Base-by-base conservation (phyloP, 2,329 filamentous ascomycete species). In the Ascochyta lentis region DNA sequence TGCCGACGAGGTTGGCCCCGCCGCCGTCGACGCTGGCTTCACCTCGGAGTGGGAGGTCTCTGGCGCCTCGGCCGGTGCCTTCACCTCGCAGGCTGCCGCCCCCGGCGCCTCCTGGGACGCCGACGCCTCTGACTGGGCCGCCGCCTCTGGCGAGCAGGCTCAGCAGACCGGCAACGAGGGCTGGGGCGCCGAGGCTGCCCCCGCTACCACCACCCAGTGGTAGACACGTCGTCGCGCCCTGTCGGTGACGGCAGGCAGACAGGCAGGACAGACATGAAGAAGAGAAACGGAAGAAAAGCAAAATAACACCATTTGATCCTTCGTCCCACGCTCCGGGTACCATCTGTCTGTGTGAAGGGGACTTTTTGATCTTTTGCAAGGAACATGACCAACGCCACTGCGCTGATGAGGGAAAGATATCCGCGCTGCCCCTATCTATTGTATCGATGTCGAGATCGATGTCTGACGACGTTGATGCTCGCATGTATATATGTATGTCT, bases 351-450 rank as follows among this genome's bases (percentile, higher is more conserved):
- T 42, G 48, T 49, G 41, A 34, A 33, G 40, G 48, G 44, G 40
- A 13, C 12, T 31, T 44, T 19, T 19, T 19, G 19, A 19, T 19
- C 19, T 19, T 19, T 19, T 19, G 19, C 19, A 57, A 59, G 68
- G 71, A 66, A 72, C 63, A 66, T 66, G 64, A 72, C 74, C 70
- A 66, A 70, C 69, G 70, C 68, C 83, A 80, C 24, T 83, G 89
- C 87, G 89, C 92, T 97, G 84, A 97, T 90, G 93, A 97, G 92
- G 94, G 94, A 98, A 98, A 98, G 94, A 98, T 92, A 96, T 66
- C 89, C 92, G 85, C 79, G 77, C 47, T 56, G 53, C 47, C 37
- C 33, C 42, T 56, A 42, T 48, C 31, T 51, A 50, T 51, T 29
- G 12, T 31, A 12, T 31, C 10, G 29, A 31, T 31, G 10, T 31